Evolutionary conservation across 192 early-diverging fungal species (phyloP), one percentile per base, ranked within the genome.

Genomic region (Chytriomyces confervae): DNA sequence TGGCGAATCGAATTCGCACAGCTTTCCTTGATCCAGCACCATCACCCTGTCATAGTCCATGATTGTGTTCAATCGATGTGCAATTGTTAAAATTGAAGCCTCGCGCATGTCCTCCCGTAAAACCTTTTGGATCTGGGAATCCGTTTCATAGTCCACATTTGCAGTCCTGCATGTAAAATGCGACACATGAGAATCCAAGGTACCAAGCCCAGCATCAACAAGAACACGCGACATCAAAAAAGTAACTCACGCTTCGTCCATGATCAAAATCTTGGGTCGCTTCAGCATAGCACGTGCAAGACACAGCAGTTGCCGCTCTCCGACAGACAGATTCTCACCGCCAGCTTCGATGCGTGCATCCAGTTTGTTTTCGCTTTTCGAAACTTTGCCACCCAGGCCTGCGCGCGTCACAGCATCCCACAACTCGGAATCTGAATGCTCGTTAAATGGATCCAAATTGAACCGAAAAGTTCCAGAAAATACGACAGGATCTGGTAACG

Each of bases 261-360:
- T 82, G 43, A 89, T 57, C 20, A 89, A 49, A 66, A 87, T 84
- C 27, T 74, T 84, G 11, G 87, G 81, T 36, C 77, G 79, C 45
- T 69, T 64, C 10, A 90, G 78, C 84, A 90, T 77, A 0, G 89
- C 89, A 45, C 89, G 80, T 2, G 87, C 86, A 2, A 90, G 78
- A 68, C 89, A 90, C 47, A 90, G 16, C 67, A 93, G 77, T 57
- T 88, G 87, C 6, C 87, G 82, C 77, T 94, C 91, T 23, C 94
- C 94, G n/a, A 94, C 89, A 27, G 90, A 92, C 66, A 96, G 89
- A 84, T 96, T 96, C 71, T 92, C 92, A 61, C 96, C 96, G 24
- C 92, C 90, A 67, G 94, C 92, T n/a, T 86, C 79, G 5, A 98
- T 88, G n/a, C 68, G 66, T 6, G 88, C 87, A 20, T 94, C 92